These are phyloP conservation scores for Ambrosiella beaveri DNA, from an alignment of 2,329 filamentous ascomycete genomes.

Conservation along the genomic window DNA sequence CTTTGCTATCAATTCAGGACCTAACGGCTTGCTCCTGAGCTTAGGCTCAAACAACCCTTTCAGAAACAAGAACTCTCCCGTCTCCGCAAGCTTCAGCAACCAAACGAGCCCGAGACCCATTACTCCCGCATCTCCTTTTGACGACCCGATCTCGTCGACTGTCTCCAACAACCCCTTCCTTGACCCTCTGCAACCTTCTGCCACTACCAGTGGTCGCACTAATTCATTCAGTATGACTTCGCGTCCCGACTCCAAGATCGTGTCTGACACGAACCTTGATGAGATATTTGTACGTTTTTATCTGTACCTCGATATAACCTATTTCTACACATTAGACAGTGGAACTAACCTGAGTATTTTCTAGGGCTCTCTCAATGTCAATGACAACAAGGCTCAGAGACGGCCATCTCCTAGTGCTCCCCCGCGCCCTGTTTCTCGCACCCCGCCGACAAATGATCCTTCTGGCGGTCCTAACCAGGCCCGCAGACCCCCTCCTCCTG, in stretches of 20 bases:
- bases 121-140: slow-evolving; percentile 38
- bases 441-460: slow-evolving; percentile 12
- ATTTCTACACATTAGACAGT: not conserved
- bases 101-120: slow-evolving; percentile 17
- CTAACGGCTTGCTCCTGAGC: slow-evolving; percentile 38
- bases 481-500: slow-evolving; percentile 33
- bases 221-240: slow-evolving; percentile 26
- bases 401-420: slow-evolving; percentile 21
- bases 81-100: slow-evolving; percentile 18
- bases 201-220: not conserved
- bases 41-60: slow-evolving; percentile 72
- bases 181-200: slow-evolving; percentile 25
- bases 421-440: slow-evolving; percentile 9
- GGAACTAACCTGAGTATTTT: not conserved
- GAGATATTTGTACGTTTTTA: slow-evolving; percentile 56
- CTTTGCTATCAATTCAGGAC: slow-evolving; percentile 28
- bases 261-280: slow-evolving; percentile 34
- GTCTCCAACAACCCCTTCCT: slow-evolving; percentile 67
- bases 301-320: not conserved
- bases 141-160: slow-evolving; percentile 38
- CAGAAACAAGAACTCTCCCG: slow-evolving; percentile 51
- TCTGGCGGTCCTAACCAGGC: slow-evolving; percentile 16
- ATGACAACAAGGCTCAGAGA: slow-evolving; percentile 42
- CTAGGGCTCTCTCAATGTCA: slow-evolving; percentile 30
- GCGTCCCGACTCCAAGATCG: slow-evolving; percentile 26